Base-by-base conservation (phyloP, 176 grass and related monocot species). In the Secale cereale region DNA sequence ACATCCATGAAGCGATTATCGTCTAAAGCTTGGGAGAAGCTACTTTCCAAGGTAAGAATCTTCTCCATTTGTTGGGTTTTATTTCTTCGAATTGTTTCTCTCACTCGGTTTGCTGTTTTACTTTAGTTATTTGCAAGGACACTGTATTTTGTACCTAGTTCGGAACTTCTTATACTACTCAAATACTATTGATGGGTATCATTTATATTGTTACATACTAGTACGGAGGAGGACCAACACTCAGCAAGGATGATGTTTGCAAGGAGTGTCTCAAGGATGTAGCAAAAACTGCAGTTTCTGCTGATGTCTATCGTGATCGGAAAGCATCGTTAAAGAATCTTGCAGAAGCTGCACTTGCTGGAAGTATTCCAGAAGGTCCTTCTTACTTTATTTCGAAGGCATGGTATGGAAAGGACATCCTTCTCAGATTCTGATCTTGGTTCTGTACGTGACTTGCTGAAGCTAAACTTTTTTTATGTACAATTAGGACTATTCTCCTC, bases 311-410 rank as follows among this genome's bases (percentile, higher is more conserved):
- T 36, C 97, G 97, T 79, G 97, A 96, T 83, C 80, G 89, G 50
- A 99, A 94, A 85, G 90, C 97, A 69, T 96, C 97, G 33, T 89
- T 99, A 36, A 96, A 89, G 91, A 89, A 78, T 73, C 88, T 99
- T 60, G 97, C 97, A 84, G 97, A 96, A 86, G 84, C 86, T 77
- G 93, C 91, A 4, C 92, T 99, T 89, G 71, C 91, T 79, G 97
- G 93, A 90, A 92, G 78, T 64, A 81, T 66, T 61, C 72, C 70
- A 73, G 88, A 94, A 82, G 83, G 74, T 59, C 71, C 64, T 88
- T 92, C 86, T 43, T 92, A 99, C 85, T 96, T 94, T 77, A 85
- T 99, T 74, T 99, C 97, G 16, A 96, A 80, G 60, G 65, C 90
- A 82, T 99, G 97, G 97, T 99, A 92, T 46, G 88, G 39, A 32